Base-by-base conservation (phyloP, 1,139 yeast genomes). In the Kodamaea fungicola region DNA sequence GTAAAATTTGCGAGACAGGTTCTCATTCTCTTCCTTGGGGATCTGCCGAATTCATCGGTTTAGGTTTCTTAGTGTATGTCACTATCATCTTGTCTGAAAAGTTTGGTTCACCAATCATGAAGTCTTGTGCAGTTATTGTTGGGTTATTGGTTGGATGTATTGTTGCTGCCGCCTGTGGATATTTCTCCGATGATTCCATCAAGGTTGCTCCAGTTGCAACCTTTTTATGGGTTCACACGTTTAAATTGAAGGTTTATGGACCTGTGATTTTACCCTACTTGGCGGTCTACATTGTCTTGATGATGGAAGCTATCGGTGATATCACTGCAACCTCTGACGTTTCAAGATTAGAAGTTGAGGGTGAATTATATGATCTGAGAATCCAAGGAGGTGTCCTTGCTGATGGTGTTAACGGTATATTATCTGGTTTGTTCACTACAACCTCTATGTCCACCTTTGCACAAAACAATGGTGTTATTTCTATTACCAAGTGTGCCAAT, bases 91-190 rank as follows among this genome's bases (percentile, higher is more conserved):
- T 86, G 27, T 76, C 84, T 47, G 96, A 89, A 60, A 79, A 79
- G 55, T 88, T 85, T 73, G 97, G 97, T 23, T 78, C 96, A n/a
- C 96, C 96, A 40, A 83, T 88, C 50, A 84, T 88, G 94, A 86
- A 84, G 58, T 84, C 95, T 7, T 86, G 95, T 71, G 92, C 96
- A 1, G 95, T 88, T 34, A 84, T 88, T 47, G 64, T 82, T 30
- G 96, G 96, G 34, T 70, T 88, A 43, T 64, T 88, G 36, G 79
- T 87, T 31, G 96, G 96, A 28, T 87, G 96, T 67, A 85, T 88
- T 44, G 94, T 88, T 39, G 95, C 94, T 29, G 95, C 92, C 39
- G 96, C 92, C 8, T 77, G 86, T 59, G 94, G 95, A 13, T 88
- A 89, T 65, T 88, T 88, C 57, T 71, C 74, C 41, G 64, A 67